Evolutionary conservation across 73 alveolate genomes (phyloP).

Genomic region (Blepharisma stoltei): DNA sequence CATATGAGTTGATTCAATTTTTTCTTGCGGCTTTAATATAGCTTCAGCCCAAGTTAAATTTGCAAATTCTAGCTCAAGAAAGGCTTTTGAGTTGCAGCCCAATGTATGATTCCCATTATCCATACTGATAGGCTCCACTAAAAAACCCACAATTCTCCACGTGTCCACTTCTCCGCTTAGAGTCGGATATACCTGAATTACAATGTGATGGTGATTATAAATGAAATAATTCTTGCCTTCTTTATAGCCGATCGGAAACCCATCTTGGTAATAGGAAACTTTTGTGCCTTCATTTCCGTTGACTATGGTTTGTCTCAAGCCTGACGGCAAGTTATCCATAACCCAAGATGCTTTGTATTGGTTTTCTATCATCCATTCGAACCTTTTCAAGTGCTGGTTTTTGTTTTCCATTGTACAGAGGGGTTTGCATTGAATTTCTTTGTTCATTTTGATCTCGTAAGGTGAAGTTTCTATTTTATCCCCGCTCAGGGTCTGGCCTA

Average conservation of each 20-base stretch:
- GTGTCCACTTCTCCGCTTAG: not conserved
- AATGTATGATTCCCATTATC: not conserved
- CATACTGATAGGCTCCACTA: conserved; percentile 23
- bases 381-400: not conserved
- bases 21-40: not conserved
- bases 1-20: not conserved
- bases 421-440: not conserved
- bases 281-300: not conserved
- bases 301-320: not conserved
- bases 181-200: not conserved
- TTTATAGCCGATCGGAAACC: conserved; percentile 30
- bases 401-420: conserved; percentile 17
- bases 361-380: conserved; percentile 33
- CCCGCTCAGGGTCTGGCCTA: conserved; percentile 23
- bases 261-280: not conserved
- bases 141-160: conserved; percentile 26
- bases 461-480: conserved; percentile 4
- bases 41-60: not conserved
- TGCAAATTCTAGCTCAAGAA: not conserved
- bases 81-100: conserved; percentile 6
- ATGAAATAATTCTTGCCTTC: not conserved
- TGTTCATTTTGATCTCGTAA: conserved; percentile 11
- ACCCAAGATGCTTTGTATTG: conserved; percentile 28
- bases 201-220: conserved; percentile 14
- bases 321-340: conserved; percentile 19